Evolutionary conservation across 2,329 filamentous ascomycete species (phyloP).

Genomic region (Helotiales sp.): DNA sequence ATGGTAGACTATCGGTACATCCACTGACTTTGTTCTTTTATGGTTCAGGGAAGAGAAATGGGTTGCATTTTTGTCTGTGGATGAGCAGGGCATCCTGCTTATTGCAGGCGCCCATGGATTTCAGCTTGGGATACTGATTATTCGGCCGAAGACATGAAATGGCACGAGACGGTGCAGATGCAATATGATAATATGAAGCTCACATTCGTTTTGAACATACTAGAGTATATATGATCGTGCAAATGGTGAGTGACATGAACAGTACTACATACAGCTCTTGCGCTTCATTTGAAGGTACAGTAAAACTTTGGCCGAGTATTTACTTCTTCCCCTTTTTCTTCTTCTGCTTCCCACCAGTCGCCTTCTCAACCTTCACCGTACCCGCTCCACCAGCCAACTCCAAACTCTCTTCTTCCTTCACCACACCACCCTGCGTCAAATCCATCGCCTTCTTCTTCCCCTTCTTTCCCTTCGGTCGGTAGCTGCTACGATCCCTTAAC

Average conservation of each 20-base stretch:
- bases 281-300: background rate
- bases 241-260: background rate
- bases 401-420: slow-evolving; percentile 73
- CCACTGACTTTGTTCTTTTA: background rate
- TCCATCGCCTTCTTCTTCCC: slow-evolving; percentile 81
- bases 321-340: slow-evolving; percentile 54
- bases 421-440: slow-evolving; percentile 83
- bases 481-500: slow-evolving; percentile 84
- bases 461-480: slow-evolving; percentile 90
- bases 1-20: slow-evolving; percentile 16
- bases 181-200: background rate
- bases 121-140: background rate
- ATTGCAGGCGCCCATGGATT: background rate
- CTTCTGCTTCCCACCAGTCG: slow-evolving; percentile 44
- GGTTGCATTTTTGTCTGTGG: background rate
- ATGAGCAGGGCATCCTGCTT: background rate
- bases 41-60: background rate
- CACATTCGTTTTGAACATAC: background rate
- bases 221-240: background rate
- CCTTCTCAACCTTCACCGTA: slow-evolving; percentile 67
- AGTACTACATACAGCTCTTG: background rate
- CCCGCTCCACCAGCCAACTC: slow-evolving; percentile 68
- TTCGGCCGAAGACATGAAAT: background rate
- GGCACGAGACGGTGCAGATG: background rate
- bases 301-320: slow-evolving; percentile 2